These are phyloP conservation scores for Claviceps monticola DNA, from an alignment of 2,329 filamentous ascomycete genomes.

Conservation along the genomic window DNA sequence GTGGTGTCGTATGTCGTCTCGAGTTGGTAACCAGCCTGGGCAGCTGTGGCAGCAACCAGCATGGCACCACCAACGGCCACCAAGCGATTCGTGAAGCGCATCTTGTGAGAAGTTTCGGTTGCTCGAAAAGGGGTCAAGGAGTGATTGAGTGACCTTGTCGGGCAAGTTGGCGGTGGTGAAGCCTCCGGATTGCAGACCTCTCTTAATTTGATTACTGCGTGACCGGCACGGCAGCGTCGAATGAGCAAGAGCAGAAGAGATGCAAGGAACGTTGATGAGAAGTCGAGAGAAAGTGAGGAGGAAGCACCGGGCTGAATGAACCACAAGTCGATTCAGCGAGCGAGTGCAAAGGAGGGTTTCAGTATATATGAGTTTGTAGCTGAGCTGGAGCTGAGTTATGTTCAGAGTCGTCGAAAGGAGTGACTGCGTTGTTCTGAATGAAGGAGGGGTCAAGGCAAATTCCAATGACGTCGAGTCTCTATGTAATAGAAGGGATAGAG, in stretches of 20 bases:
- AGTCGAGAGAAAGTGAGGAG: background rate
- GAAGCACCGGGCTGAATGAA: background rate
- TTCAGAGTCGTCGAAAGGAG: background rate
- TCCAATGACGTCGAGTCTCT: slow-evolving; percentile 8
- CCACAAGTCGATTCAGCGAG: background rate
- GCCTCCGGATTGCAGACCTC: background rate
- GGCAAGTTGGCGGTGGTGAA: background rate
- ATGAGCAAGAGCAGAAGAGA: background rate
- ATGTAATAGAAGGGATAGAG: slow-evolving; percentile 6
- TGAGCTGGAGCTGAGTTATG: background rate
- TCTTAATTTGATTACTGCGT: slow-evolving; percentile 3
- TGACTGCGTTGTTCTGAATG: slow-evolving; percentile 1
- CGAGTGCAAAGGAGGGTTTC: background rate
- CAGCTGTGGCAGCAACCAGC: slow-evolving; percentile 14
- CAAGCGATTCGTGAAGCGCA: slow-evolving; percentile 12
- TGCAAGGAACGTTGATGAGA: background rate
- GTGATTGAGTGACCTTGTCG: background rate
- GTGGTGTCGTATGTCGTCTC: slow-evolving; percentile 32
- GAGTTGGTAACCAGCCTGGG: slow-evolving; percentile 27
- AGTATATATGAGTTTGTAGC: background rate
- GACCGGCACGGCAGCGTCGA: slow-evolving; percentile 9
- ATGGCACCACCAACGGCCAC: slow-evolving; percentile 15
- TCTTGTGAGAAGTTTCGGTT: background rate
- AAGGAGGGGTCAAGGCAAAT: background rate
- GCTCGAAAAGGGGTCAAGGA: background rate